These are phyloP conservation scores for Monilinia polystroma DNA, from an alignment of 2,329 filamentous ascomycete genomes.

Conservation along the genomic window DNA sequence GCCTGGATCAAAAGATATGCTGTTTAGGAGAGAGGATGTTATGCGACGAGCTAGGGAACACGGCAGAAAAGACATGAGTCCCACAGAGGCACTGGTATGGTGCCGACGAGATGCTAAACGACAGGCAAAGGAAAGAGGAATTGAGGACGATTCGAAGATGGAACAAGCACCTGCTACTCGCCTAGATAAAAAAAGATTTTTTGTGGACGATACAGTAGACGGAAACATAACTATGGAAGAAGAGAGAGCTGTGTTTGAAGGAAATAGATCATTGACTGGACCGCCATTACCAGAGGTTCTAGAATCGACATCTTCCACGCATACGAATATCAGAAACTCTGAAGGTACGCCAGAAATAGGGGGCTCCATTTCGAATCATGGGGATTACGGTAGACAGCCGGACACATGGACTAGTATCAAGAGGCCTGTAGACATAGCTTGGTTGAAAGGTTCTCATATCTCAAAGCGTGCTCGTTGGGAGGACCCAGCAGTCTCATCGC, in stretches of 20 bases:
- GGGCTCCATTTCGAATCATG: constrained; percentile 2
- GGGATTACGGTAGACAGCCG: background rate
- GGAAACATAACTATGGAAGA: background rate
- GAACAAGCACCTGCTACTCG: background rate
- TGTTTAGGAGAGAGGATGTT: constrained; percentile 32
- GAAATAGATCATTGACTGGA: background rate
- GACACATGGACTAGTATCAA: constrained; percentile 26
- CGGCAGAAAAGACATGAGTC: constrained; percentile 31
- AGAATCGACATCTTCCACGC: background rate
- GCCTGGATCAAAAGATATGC: constrained; percentile 32
- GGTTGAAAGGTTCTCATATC: constrained; percentile 38
- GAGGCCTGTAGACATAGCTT: constrained; percentile 30
- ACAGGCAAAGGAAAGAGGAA: constrained; percentile 25
- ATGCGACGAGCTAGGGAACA: constrained; percentile 29
- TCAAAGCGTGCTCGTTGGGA: constrained; percentile 39
- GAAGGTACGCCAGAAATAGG: constrained; percentile 14
- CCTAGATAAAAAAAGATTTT: background rate
- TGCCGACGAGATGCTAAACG: constrained; percentile 28
- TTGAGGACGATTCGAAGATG: background rate
- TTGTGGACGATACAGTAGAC: constrained; percentile 7
- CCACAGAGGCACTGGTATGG: constrained; percentile 32
- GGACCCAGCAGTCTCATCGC: constrained; percentile 31
- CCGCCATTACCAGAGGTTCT: background rate
- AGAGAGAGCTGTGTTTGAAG: background rate
- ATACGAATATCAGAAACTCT: background rate